Base-by-base conservation (phyloP, 1,139 yeast genomes). In the Yamadazyma taylorii region DNA sequence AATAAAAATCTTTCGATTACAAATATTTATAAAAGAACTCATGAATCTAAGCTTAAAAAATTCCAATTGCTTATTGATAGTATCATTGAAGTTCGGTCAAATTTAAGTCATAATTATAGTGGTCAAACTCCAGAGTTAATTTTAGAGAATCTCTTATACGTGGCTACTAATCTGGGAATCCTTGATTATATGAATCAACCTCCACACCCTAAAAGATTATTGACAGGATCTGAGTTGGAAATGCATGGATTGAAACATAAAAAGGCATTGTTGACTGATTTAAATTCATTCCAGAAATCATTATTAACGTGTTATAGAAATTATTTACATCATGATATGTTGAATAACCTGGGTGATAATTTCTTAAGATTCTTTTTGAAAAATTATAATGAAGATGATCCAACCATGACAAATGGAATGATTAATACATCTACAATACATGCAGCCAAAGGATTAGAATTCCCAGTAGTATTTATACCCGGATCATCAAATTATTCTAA, bases 371-470 rank as follows among this genome's bases (percentile, higher is more conserved):
- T 50, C 41, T 70, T 80, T 46, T 47, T 80, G 15, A 65, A 67
- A 22, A 70, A 68, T 26, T 77, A 76, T 53, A 61, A 63, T 41
- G 79, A 75, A 13, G 75, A 75, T 25, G 52, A 53, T 48, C 53
- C 67, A 43, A 33, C 54, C 33, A 30, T 51, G 38, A 43, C 63
- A 13, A 57, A 54, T 2, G 55, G 60, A 17, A 48, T 58, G 41
- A 58, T 79, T 6, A 78, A 75, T 37, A 50, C 79, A 2, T 78
- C 85, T 0, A 84, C 92, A 0, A 73, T 84, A 1, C 90, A 84
- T 54, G 69, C 85, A 1, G 79, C 89, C 1, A 84, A 83, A 49
- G 90, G 92, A 0, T 55, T 82, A 6, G 89, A 83, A 47, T 81
- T 78, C 50, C 88, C 89, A 0, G 66, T 81, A 11, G 88, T 81